Conservation (phyloP, 1,284 basidiomycete genomes). For the Leccinum variabile region DNA sequence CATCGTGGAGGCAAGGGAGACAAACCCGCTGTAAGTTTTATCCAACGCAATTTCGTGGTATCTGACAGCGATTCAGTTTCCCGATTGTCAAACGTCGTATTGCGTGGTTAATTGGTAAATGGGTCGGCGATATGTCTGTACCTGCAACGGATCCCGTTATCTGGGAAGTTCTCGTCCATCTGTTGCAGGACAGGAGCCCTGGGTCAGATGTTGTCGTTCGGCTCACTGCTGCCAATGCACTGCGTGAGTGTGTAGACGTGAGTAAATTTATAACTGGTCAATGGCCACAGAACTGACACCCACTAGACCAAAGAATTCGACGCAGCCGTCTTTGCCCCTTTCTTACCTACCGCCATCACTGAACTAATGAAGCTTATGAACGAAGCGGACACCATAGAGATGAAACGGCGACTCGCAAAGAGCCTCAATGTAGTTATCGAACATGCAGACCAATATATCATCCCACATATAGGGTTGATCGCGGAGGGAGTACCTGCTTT, state of each 20-base stretch:
- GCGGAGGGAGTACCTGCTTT: slow-evolving; percentile 70
- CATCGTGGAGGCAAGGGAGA: slow-evolving; percentile 53
- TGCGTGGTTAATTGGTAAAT: slow-evolving; percentile 88
- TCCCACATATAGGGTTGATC: slow-evolving; percentile 67
- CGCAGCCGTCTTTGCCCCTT: slow-evolving; percentile 56
- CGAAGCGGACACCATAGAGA: slow-evolving; percentile 77
- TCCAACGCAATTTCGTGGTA: not conserved
- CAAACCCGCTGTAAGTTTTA: slow-evolving; percentile 53
- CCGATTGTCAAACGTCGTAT: slow-evolving; percentile 87
- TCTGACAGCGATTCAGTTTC: slow-evolving; percentile 51
- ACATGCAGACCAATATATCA: slow-evolving; percentile 65
- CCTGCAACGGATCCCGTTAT: slow-evolving; percentile 61
- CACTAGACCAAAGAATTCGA: slow-evolving; percentile 62
- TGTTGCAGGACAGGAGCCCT: slow-evolving; percentile 65
- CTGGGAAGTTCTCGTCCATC: slow-evolving; percentile 79
- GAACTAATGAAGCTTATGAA: slow-evolving; percentile 68
- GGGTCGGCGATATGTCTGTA: slow-evolving; percentile 67
- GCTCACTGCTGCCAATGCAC: slow-evolving; percentile 72
- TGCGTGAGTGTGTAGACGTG: slow-evolving; percentile 83
- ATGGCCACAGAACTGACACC: slow-evolving; percentile 7
- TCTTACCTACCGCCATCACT: slow-evolving; percentile 55
- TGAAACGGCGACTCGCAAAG: slow-evolving; percentile 72
- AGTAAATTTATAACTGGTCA: slow-evolving; percentile 30
- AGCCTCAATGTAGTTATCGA: slow-evolving; percentile 76
- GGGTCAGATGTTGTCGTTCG: slow-evolving; percentile 82